phyloP scores from a whole-genome alignment of 306 rosid species.

The Rosa chinensis region DNA sequence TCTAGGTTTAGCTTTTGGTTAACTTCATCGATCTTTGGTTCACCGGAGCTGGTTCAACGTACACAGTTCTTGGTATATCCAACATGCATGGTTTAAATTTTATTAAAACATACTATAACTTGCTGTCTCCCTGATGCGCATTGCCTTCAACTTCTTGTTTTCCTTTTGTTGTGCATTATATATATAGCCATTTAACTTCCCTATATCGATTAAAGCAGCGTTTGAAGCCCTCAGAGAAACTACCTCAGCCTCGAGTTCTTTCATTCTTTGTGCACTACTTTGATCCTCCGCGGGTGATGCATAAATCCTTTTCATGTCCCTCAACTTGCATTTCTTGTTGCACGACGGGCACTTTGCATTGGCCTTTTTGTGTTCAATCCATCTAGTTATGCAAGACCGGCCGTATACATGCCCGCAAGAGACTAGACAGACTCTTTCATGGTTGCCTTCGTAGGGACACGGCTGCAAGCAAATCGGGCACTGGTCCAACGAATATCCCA shows the following conservation, averaged over 20 bases:
- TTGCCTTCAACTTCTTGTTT: not conserved
- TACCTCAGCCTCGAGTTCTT: not conserved
- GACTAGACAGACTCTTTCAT: not conserved
- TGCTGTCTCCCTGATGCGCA: not conserved
- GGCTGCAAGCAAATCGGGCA: slow-evolving; percentile 1
- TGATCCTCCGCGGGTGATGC: not conserved
- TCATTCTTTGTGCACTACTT: not conserved
- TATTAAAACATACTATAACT: not conserved
- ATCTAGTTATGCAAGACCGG: not conserved
- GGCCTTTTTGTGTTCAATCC: not conserved
- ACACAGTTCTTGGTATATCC: not conserved
- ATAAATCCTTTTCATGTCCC: not conserved
- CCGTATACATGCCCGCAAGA: slow-evolving; percentile 1
- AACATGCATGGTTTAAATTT: not conserved
- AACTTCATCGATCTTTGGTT: too few species aligned
- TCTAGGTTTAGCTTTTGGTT: too few species aligned
- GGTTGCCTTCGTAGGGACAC: not conserved
- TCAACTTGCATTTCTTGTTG: not conserved
- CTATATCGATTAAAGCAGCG: not conserved
- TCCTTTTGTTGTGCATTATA: not conserved
- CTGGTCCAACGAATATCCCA: not conserved
- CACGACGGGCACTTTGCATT: not conserved
- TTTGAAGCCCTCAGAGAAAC: not conserved
- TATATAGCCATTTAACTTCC: not conserved
- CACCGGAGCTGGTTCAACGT: too few species aligned